These are phyloP conservation scores for Rubus parviflorus DNA, from an alignment of 306 rosid genomes.

Conservation along the genomic window DNA sequence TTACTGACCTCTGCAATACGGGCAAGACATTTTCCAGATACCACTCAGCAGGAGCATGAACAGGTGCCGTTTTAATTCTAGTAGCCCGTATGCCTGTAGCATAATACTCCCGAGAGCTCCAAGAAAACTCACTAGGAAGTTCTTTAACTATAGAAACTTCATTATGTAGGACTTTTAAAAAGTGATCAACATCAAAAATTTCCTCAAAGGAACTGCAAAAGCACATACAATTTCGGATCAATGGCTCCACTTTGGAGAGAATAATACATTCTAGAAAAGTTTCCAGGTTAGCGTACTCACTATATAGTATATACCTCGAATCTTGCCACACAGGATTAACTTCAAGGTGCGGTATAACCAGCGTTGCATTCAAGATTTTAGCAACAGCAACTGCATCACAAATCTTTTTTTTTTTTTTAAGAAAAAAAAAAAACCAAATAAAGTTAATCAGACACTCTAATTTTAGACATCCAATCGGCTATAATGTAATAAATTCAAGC, in stretches of 20 bases:
- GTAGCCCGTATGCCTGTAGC: conserved; percentile 67
- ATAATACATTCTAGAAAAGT: conserved; percentile 7
- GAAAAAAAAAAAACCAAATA: background rate
- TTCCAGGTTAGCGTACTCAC: conserved; percentile 18
- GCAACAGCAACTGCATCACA: conserved; percentile 99
- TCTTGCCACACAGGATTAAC: conserved; percentile 96
- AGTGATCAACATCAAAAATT: conserved; percentile 90
- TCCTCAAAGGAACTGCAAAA: conserved; percentile 75
- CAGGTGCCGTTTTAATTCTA: conserved; percentile 86
- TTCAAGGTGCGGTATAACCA: conserved; percentile 89
- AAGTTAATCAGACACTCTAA: conserved; percentile 5
- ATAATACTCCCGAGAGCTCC: conserved; percentile 95
- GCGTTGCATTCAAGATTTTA: conserved; percentile 87
- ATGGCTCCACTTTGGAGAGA: background rate
- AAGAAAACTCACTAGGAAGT: conserved; percentile 68
- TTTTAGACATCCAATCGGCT: background rate
- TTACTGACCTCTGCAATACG: conserved; percentile 68
- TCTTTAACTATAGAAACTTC: conserved; percentile 79
- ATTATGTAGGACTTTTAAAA: conserved; percentile 67
- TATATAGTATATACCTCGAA: conserved; percentile 64
- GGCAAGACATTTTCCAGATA: conserved; percentile 91
- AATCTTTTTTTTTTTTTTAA: conserved; percentile 62
- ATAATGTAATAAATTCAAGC: background rate
- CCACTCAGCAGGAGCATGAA: conserved; percentile 83
- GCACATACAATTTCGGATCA: conserved; percentile 13